Conservation (phyloP, 345 rosid genomes). For the Populus davidiana region DNA sequence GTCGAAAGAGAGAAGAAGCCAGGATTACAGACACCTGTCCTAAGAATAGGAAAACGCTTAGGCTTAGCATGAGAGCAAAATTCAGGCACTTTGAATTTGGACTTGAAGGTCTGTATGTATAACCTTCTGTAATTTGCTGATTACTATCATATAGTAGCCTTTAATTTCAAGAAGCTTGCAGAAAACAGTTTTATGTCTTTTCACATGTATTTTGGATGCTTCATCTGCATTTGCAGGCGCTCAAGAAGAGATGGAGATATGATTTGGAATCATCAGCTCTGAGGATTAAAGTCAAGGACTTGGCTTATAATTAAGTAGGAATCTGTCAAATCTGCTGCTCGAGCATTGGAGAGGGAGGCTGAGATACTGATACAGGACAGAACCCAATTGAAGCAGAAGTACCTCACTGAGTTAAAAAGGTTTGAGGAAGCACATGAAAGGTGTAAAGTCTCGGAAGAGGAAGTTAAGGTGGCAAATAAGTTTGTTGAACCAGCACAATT, state of each 20-base stretch:
- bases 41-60: neutral
- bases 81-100: slow-evolving; percentile 23
- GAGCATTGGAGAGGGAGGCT: slow-evolving; percentile 30
- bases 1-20: neutral
- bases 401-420: slow-evolving; percentile 24
- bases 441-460: slow-evolving; percentile 23
- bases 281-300: slow-evolving; percentile 28
- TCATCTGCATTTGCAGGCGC: slow-evolving; percentile 23
- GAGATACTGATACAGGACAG: slow-evolving; percentile 22
- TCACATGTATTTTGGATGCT: neutral
- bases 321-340: slow-evolving; percentile 20
- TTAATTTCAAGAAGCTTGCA: slow-evolving; percentile 1
- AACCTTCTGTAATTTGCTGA: neutral
- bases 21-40: neutral
- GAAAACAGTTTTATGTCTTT: neutral
- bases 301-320: slow-evolving; percentile 31
- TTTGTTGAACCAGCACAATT: slow-evolving; percentile 26
- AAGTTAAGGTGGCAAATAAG: slow-evolving; percentile 24
- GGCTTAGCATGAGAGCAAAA: slow-evolving; percentile 12
- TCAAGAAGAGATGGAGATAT: slow-evolving; percentile 28
- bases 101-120: slow-evolving; percentile 32
- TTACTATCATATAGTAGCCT: neutral
- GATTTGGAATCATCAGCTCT: slow-evolving; percentile 29
- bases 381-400: slow-evolving; percentile 35
- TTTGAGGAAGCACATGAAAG: slow-evolving; percentile 25